Base-by-base conservation (phyloP, 1,139 yeast species). In the Yamadazyma conglobata region DNA sequence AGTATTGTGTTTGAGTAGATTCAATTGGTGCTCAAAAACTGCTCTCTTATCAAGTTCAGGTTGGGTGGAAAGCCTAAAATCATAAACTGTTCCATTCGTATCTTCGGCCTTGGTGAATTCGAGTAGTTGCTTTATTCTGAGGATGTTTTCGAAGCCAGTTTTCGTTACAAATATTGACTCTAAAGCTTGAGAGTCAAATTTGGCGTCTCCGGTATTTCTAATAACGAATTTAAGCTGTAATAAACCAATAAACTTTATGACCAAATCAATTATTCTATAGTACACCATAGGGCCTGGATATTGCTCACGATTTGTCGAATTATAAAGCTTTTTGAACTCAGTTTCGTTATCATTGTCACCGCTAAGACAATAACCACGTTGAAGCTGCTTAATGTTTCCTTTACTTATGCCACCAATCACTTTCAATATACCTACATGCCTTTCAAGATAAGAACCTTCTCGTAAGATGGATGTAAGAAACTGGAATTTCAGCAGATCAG, bases 371-470 rank as follows among this genome's bases (percentile, higher is more conserved):
- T n/a, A n/a, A n/a, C n/a, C n/a, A n/a, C n/a, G n/a, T n/a, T n/a
- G n/a, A n/a, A n/a, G n/a, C 15, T 15, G 18, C 19, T 25, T 32
- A 17, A 37, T 23, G 14, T 31, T 32, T 12, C 35, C 28, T 18
- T 28, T 27, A 13, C 19, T 15, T 24, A 46, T 31, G 5, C 20
- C 20, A 22, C 22, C 27, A 11, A 36, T 22, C n/a, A 35, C 25
- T 17, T 26, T 36, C 19, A 38, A 27, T 17, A 30, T 34, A 11
- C 33, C 27, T 12, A 34, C 43, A 12, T 56, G 45, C 34, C 57
- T 60, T 32, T 61, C 66, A 29, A 58, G 60, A 34, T 64, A 63
- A 1, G 64, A 43, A 0, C 70, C 70, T 31, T 52, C 37, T 8
- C 42, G 27, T 3, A 63, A 32, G 1, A 61, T 46, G 1, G 60